These are phyloP conservation scores for Coemansia sp. DNA, from an alignment of 192 early-diverging fungal species.

Conservation along the genomic window DNA sequence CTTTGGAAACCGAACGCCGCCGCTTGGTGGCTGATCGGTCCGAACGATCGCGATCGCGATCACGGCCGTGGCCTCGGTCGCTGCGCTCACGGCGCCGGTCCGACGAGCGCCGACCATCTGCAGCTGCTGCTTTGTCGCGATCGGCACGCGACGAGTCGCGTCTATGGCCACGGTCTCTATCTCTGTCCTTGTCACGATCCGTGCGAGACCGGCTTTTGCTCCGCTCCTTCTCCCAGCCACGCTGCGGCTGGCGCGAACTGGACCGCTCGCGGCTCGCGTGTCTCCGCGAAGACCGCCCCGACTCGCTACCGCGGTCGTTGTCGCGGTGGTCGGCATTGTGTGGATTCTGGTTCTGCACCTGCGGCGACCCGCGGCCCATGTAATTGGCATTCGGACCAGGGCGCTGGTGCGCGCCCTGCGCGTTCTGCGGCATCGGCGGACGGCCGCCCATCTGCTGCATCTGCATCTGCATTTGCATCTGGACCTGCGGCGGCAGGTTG, in stretches of 20 bases:
- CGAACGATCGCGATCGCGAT: conserved; percentile 13
- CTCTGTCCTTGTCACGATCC: conserved; percentile 23
- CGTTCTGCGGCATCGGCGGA: conserved; percentile 24
- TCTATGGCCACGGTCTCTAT: conserved; percentile 9
- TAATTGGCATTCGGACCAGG: conserved; percentile 6
- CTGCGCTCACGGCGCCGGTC: conserved; percentile 37
- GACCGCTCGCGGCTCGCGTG: conserved; percentile 26
- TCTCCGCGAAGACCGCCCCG: conserved; percentile 25
- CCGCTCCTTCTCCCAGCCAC: conserved; percentile 20
- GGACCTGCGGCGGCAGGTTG: conserved; percentile 9
- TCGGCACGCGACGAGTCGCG: conserved; percentile 17
- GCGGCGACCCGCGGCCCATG: conserved; percentile 11
- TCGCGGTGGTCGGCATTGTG: conserved; percentile 19
- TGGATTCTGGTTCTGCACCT: conserved; percentile 2
- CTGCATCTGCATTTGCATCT: conserved; percentile 45
- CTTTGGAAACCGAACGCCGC: conserved; percentile 41
- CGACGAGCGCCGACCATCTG: conserved; percentile 15
- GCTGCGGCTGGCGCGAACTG: conserved; percentile 20
- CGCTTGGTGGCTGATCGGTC: conserved; percentile 36
- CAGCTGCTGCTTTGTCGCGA: conserved; percentile 5
- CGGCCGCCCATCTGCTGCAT: conserved; percentile 43
- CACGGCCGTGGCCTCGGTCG: conserved; percentile 14
- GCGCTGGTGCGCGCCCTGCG: conserved; percentile 21
- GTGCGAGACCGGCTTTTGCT: conserved; percentile 18
- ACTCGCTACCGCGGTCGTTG: conserved; percentile 31